Evolutionary conservation across 768 basidiomycete genomes (phyloP).

Genomic region (Suillus subluteus): DNA sequence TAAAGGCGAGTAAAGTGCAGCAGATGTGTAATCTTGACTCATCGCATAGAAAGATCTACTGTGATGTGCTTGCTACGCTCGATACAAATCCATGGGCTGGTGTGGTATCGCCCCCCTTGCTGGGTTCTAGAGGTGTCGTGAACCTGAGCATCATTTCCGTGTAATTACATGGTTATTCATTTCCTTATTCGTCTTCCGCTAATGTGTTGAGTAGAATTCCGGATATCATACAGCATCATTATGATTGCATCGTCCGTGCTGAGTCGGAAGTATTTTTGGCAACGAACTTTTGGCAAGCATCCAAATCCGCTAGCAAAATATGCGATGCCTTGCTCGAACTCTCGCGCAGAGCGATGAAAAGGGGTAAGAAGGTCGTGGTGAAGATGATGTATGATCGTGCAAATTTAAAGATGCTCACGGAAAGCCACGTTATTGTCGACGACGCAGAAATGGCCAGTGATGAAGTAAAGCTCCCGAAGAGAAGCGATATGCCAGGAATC

Average conservation of each 20-base stretch:
- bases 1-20: slow-evolving; percentile 48
- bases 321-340: slow-evolving; percentile 56
- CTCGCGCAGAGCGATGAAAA: slow-evolving; percentile 47
- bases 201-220: slow-evolving; percentile 49
- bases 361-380: slow-evolving; percentile 55
- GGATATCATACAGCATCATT: slow-evolving; percentile 74
- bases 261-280: slow-evolving; percentile 68
- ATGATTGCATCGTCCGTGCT: slow-evolving; percentile 61
- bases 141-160: slow-evolving; percentile 65
- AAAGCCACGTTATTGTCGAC: slow-evolving; percentile 50
- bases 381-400: slow-evolving; percentile 77
- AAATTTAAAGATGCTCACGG: slow-evolving; percentile 50
- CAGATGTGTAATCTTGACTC: not conserved
- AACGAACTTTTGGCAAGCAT: slow-evolving; percentile 64
- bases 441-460: slow-evolving; percentile 47
- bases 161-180: slow-evolving; percentile 30
- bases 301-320: slow-evolving; percentile 54
- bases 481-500: slow-evolving; percentile 61
- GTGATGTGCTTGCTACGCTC: slow-evolving; percentile 61
- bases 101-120: slow-evolving; percentile 62
- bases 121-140: slow-evolving; percentile 64
- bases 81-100: slow-evolving; percentile 57
- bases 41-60: slow-evolving; percentile 51
- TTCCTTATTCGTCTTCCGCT: slow-evolving; percentile 5
- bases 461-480: slow-evolving; percentile 53